Conservation (phyloP, 129 eudicot species). For the Tagetes erecta region DNA sequence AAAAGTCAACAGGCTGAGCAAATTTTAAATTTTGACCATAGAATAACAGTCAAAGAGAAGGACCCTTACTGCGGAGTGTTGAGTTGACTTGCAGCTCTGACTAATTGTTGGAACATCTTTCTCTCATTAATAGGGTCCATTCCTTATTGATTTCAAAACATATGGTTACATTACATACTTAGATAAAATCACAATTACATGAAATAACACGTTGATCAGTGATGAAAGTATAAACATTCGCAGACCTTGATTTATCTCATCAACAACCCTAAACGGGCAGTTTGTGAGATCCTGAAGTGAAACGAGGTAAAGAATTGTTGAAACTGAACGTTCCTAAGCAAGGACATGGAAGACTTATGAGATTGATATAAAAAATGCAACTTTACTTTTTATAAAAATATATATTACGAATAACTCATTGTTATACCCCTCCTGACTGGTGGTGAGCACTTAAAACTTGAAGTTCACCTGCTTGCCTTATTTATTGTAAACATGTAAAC, state of each 20-base stretch:
- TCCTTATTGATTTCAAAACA: constrained; percentile 43
- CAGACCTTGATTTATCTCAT: constrained; percentile 96
- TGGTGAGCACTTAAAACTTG: constrained; percentile 97
- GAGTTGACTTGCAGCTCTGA: constrained; percentile 90
- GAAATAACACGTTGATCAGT: background rate
- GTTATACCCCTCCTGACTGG: constrained; percentile 97
- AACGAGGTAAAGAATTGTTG: constrained; percentile 96
- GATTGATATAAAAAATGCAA: constrained; percentile 15
- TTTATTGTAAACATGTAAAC: constrained; percentile 22
- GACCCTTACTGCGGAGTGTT: constrained; percentile 92
- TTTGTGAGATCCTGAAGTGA: constrained; percentile 94
- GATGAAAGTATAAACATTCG: background rate
- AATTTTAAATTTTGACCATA: background rate
- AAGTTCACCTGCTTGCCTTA: constrained; percentile 79
- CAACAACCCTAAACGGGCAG: constrained; percentile 98
- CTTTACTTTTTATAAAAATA: background rate
- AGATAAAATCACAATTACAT: background rate
- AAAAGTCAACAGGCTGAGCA: constrained; percentile 2
- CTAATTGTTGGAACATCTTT: constrained; percentile 97
- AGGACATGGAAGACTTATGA: constrained; percentile 20
- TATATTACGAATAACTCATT: background rate
- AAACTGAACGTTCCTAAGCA: constrained; percentile 90
- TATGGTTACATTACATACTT: background rate
- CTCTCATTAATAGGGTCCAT: constrained; percentile 98
- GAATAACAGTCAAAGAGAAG: background rate